Base-by-base conservation (phyloP, 768 basidiomycete genomes). In the Ramaria sp. region DNA sequence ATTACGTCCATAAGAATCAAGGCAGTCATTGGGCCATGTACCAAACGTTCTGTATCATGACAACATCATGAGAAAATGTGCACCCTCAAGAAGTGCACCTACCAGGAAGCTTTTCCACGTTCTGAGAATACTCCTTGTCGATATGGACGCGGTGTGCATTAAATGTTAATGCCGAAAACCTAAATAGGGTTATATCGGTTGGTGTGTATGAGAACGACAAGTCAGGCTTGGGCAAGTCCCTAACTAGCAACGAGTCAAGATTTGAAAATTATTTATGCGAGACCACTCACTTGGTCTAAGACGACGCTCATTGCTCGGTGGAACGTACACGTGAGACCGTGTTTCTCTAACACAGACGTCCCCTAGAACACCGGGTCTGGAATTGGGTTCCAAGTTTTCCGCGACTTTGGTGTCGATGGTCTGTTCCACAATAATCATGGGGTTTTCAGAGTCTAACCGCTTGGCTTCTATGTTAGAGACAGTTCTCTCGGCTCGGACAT, bases 91-190 rank as follows among this genome's bases (percentile, higher is more conserved):
- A 10, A 13, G 22, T 30, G 18, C 24, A 62, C 73, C 52, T 58
- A 80, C 85, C 87, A 58, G 82, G 76, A 59, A 88, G 88, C 7
- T 85, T 85, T 66, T 92, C 85, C 18, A 70, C 72, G 24, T 69
- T 66, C 42, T 76, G 78, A 5, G 85, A 79, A 63, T 82, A 88
- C 22, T 82, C 78, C 56, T 79, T 79, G 68, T 91, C 87, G 25
- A 91, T 76, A 66, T 93, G 89, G 59, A 93, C 87, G 60, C 81
- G 75, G 60, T 93, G 89, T 12, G 79, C 85, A 61, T 93, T 92
- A 70, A 88, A 89, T 59, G 83, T 91, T 22, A 93, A 71, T 18
- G 89, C 87, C 4, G 88, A 91, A 68, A 85, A 93, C 22, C 88
- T 81, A 71, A 93, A 93, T 20, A 92, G 70, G 0, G 84, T 88